phyloP scores from a whole-genome alignment of 495 filamentous ascomycete genomes.

The Poronia punctata region DNA sequence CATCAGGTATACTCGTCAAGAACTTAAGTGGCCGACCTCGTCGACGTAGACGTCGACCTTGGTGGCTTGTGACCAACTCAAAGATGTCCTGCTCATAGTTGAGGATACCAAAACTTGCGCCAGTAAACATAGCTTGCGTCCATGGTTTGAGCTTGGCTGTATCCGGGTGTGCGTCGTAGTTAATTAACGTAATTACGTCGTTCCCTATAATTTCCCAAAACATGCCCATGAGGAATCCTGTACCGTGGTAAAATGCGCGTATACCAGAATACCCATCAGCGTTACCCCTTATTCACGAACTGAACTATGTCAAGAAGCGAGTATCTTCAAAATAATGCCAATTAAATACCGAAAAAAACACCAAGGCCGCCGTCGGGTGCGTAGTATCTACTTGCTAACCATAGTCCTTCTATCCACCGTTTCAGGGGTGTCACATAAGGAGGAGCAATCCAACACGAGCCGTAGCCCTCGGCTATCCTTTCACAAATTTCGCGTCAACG shows the following conservation, averaged over 20 bases:
- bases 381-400: slow-evolving; percentile 45
- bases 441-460: slow-evolving; percentile 64
- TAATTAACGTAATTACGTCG: slow-evolving; percentile 53
- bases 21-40: slow-evolving; percentile 50
- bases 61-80: slow-evolving; percentile 48
- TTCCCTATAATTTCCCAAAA: slow-evolving; percentile 61
- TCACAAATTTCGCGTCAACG: too few species aligned
- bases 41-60: slow-evolving; percentile 54
- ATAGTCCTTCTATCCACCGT: slow-evolving; percentile 46
- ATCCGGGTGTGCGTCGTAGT: slow-evolving; percentile 55
- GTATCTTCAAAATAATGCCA: slow-evolving; percentile 19
- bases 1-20: slow-evolving; percentile 47
- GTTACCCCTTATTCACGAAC: slow-evolving; percentile 38
- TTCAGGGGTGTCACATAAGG: slow-evolving; percentile 40
- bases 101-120: slow-evolving; percentile 55
- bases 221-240: slow-evolving; percentile 54
- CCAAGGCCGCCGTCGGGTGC: too few species aligned
- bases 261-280: slow-evolving; percentile 34
- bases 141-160: slow-evolving; percentile 58
- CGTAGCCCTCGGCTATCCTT: slow-evolving; percentile 63
- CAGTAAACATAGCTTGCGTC: slow-evolving; percentile 57
- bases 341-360: background rate
- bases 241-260: slow-evolving; percentile 55
- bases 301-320: slow-evolving; percentile 38
- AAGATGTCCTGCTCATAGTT: slow-evolving; percentile 65